phyloP scores from a whole-genome alignment of 257 asterid species.

The Cruciata laevipes region DNA sequence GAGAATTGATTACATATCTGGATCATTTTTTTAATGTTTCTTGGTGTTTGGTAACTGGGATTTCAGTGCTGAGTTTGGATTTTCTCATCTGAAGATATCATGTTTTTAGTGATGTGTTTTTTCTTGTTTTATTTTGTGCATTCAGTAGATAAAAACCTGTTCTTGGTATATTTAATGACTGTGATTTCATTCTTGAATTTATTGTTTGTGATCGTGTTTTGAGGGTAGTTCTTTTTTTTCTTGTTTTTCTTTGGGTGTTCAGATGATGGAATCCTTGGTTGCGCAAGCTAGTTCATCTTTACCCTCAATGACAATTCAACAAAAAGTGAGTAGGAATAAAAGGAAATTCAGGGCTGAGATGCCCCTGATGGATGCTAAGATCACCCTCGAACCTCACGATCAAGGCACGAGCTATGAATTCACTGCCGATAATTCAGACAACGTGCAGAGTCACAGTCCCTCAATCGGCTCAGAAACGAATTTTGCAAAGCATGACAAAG shows the following conservation, averaged over 20 bases:
- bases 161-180: conserved; percentile 17
- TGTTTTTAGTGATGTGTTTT: conserved; percentile 7
- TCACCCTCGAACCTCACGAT: conserved; percentile 42
- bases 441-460: conserved; percentile 30
- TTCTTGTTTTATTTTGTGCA: conserved; percentile 30
- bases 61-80: not conserved
- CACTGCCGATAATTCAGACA: conserved; percentile 66
- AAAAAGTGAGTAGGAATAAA: conserved; percentile 85
- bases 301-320: conserved; percentile 50
- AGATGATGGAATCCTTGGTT: conserved; percentile 71
- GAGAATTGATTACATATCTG: conserved; percentile 4
- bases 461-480: conserved; percentile 55
- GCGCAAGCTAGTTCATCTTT: conserved; percentile 68
- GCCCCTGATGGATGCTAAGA: conserved; percentile 53
- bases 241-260: conserved; percentile 38
- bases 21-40: conserved; percentile 9
- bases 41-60: conserved; percentile 18
- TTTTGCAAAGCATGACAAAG: conserved; percentile 37
- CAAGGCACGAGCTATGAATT: conserved; percentile 67
- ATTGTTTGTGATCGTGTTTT: conserved; percentile 12
- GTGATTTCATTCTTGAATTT: conserved; percentile 4
- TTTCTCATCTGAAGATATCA: conserved; percentile 1
- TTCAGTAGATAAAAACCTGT: conserved; percentile 44
- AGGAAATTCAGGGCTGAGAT: conserved; percentile 92
- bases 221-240: conserved; percentile 14